Base-by-base conservation (phyloP, 345 rosid genomes). In the Eucalyptus shirleyi region DNA sequence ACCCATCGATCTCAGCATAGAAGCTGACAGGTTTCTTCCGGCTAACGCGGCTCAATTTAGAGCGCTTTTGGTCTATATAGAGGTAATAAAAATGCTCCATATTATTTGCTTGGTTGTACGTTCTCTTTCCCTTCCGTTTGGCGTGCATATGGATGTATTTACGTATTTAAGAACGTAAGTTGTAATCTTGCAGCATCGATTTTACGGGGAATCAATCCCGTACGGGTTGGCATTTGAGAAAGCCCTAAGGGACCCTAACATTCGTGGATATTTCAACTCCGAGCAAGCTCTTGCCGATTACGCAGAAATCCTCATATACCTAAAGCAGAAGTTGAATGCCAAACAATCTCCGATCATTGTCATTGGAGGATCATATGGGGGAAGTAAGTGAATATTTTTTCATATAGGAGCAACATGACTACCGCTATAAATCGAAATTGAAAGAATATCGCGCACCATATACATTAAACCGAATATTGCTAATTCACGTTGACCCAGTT, bases 361-460 rank as follows among this genome's bases (percentile, higher is more conserved):
- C n/a, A 91, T 94, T 17, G 96, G 96, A 37, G 97, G 97, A 56
- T 95, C 97, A 90, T 95, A 95, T 14, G 97, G 97, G 23, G 97
- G 96, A 93, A 95, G 96, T 95, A 92, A 56, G 92, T 30, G 11
- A 34, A 65, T 65, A 14, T 65, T 14, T 14, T 65, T 30, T 65
- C 37, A n/a, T 5, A 65, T 14, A 30, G 72, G 10, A 65, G 72
- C 72, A n/a, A 65, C 3, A 65, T n/a, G 72, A 65, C 37, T 65
- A n/a, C 72, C 11, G 19, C 37, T n/a, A 65, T 15, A 65, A 65
- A 65, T 65, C 3, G 72, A 65, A 65, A 18, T 65, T 14, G 15
- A 65, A 62, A n/a, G 72, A 65, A 15, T 65, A 15, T 30, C 72
- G 72, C 37, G 18, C 72, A 65, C 72, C 17, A n/a, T 65, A 30